Evolutionary conservation across 495 filamentous ascomycete genomes (phyloP), one percentile per base, ranked within the genome.

Genomic region (Aspergillus cristatus): DNA sequence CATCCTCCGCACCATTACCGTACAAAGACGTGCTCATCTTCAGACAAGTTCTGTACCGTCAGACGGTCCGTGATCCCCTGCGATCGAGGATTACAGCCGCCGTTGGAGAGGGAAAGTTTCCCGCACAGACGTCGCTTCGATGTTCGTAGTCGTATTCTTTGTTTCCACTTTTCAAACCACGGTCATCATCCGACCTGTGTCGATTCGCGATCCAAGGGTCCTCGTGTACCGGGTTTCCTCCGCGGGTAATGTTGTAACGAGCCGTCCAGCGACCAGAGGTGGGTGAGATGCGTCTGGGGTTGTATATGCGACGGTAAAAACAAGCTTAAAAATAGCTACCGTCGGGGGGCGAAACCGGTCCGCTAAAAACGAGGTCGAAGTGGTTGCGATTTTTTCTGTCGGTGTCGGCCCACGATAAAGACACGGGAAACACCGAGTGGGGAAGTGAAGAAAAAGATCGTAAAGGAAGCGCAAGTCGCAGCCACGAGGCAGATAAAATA

Each of bases 251-350:
- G 30, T 37, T 35, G 42, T 35, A n/a, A 35, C 25, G 39, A 60
- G 63, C 59, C 56, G 55, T 51, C 56, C 58, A 56, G 62, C 58
- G 60, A 63, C 58, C 47, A 42, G 35, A 35, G 14, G 35, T 50
- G 41, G 39, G 37, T 22, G 31, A 26, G 16, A n/a, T 28, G 40
- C 22, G 38, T 41, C 41, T 22, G 40, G n/a, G 38, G 26, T 42
- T 28, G 33, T 31, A 35, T 25, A 41, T 43, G 42, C 37, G 35
- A 38, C 24, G 35, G 42, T 26, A 30, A 32, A 16, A 13, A 33
- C 16, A 17, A 18, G 28, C 11, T 25, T 20, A 16, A n/a, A 32
- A 32, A 37, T 45, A 34, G 38, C 35, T 16, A 38, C 31, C 18
- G 33, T 45, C 26, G 36, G 41, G 40, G 34, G 38, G 38, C 24